Evolutionary conservation across 2,329 filamentous ascomycete species (phyloP).

Genomic region (Hymenoscyphus repandus): DNA sequence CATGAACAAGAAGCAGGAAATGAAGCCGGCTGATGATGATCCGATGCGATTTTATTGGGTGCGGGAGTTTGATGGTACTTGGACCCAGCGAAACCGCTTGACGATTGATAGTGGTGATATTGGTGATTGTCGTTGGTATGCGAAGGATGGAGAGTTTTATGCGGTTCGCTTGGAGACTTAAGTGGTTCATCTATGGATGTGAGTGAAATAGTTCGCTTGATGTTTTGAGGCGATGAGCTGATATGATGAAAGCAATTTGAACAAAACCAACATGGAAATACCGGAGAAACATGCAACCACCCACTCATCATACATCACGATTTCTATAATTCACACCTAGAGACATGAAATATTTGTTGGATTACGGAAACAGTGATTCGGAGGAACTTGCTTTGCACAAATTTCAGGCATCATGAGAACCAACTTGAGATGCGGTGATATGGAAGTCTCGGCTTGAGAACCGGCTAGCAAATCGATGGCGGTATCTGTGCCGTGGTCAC

Average conservation of each 20-base stretch:
- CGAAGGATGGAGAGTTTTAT: slow-evolving; percentile 55
- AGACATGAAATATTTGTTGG: too few species aligned
- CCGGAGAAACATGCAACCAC: too few species aligned
- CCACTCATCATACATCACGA: too few species aligned
- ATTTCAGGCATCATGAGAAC: too few species aligned
- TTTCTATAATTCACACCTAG: too few species aligned
- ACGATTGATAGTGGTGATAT: slow-evolving; percentile 52
- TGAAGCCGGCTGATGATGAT: slow-evolving; percentile 57
- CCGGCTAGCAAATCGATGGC: too few species aligned
- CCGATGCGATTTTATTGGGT: slow-evolving; percentile 56
- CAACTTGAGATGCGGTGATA: too few species aligned
- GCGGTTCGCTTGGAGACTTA: slow-evolving; percentile 46
- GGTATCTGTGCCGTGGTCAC: neutral
- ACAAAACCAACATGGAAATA: too few species aligned
- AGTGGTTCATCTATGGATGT: neutral
- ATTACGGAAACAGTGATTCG: too few species aligned
- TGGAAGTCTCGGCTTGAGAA: too few species aligned
- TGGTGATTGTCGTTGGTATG: slow-evolving; percentile 53
- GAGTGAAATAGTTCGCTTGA: neutral
- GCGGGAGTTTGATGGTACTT: slow-evolving; percentile 55
- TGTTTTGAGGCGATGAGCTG: neutral
- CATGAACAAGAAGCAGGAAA: slow-evolving; percentile 43
- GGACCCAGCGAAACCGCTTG: slow-evolving; percentile 53
- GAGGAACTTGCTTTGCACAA: too few species aligned
- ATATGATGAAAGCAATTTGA: neutral